phyloP scores from a whole-genome alignment of 2,329 filamentous ascomycete genomes.

The Elsinoe perseae region DNA sequence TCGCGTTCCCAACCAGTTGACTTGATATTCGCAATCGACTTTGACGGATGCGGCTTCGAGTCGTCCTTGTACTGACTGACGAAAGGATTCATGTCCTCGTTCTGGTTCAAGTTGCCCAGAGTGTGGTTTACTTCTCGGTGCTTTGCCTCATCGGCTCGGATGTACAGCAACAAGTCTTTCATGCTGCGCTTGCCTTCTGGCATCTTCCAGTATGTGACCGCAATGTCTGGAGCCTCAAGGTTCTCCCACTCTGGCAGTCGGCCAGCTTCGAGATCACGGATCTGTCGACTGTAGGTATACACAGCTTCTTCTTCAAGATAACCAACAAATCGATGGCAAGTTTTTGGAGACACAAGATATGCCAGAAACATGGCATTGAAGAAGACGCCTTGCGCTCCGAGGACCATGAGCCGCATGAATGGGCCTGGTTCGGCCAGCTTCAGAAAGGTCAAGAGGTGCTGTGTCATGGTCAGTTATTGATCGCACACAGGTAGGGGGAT shows the following conservation, averaged over 20 bases:
- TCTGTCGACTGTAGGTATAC: slow-evolving; percentile 84
- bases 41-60: slow-evolving; percentile 59
- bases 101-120: slow-evolving; percentile 76
- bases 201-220: slow-evolving; percentile 89
- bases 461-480: slow-evolving; percentile 43
- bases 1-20: slow-evolving; percentile 72
- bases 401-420: slow-evolving; percentile 88
- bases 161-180: slow-evolving; percentile 79
- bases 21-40: slow-evolving; percentile 56
- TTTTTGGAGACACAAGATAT: slow-evolving; percentile 78
- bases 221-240: slow-evolving; percentile 77
- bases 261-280: slow-evolving; percentile 80
- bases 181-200: slow-evolving; percentile 74
- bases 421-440: slow-evolving; percentile 78
- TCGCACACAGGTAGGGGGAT: background rate
- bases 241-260: slow-evolving; percentile 72
- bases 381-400: slow-evolving; percentile 91
- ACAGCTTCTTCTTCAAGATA: slow-evolving; percentile 98
- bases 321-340: slow-evolving; percentile 90
- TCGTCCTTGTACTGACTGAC: slow-evolving; percentile 71
- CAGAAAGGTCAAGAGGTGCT: slow-evolving; percentile 88
- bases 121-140: slow-evolving; percentile 88
- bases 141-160: slow-evolving; percentile 81
- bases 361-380: slow-evolving; percentile 89
- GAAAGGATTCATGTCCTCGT: slow-evolving; percentile 85